Evolutionary conservation across 768 basidiomycete genomes (phyloP).

Genomic region (Suillus subluteus): DNA sequence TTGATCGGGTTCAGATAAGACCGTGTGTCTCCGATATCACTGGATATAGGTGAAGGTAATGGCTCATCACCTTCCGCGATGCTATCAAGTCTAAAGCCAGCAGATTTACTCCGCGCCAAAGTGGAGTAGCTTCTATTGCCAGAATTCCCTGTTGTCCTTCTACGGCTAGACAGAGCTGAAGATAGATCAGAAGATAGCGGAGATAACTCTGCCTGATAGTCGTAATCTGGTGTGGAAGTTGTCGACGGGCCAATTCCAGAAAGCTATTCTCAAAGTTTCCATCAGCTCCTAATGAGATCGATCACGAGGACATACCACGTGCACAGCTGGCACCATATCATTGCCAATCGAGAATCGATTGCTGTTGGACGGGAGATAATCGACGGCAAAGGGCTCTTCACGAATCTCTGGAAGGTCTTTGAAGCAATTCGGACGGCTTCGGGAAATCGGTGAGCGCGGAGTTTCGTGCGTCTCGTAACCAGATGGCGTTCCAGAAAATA

Average conservation of each 20-base stretch:
- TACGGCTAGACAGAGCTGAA: background rate
- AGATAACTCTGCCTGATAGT: background rate
- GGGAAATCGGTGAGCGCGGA: background rate
- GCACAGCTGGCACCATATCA: background rate
- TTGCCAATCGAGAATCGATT: background rate
- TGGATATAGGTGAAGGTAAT: background rate
- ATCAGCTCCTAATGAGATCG: background rate
- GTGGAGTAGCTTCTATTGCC: background rate
- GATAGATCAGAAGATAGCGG: background rate
- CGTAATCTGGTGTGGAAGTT: background rate
- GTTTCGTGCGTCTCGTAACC: background rate
- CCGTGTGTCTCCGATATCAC: background rate
- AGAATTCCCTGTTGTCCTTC: background rate
- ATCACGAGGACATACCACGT: background rate
- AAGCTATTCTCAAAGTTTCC: background rate
- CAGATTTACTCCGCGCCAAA: background rate
- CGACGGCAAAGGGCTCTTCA: background rate
- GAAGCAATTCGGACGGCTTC: background rate
- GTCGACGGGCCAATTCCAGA: background rate
- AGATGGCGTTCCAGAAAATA: constrained; percentile 1
- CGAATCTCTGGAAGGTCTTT: constrained; percentile 11
- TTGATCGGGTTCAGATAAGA: background rate
- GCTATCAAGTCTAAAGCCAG: background rate
- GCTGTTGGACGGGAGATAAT: background rate
- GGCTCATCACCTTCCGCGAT: constrained; percentile 8